Conservation (phyloP, 768 basidiomycete species). For the Leccinum broughii region DNA sequence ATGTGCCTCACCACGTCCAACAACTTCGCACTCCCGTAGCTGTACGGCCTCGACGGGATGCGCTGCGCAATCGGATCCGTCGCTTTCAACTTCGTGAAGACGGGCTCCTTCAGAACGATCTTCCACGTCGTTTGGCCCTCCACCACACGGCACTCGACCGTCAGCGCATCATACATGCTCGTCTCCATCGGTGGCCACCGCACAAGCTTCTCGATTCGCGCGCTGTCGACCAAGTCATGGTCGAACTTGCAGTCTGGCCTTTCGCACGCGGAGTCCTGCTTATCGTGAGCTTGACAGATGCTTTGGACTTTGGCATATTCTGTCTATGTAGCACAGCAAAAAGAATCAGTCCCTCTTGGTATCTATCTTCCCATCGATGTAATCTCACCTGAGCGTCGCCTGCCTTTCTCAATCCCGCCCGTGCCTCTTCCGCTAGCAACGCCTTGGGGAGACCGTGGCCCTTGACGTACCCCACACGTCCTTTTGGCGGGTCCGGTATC, state of each 20-base stretch:
- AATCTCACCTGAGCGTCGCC: conserved; percentile 13
- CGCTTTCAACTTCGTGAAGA: conserved; percentile 7
- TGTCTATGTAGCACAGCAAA: conserved; percentile 4
- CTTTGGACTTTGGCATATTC: conserved; percentile 15
- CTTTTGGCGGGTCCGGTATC: not conserved
- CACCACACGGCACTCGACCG: conserved; percentile 17
- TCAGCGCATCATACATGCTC: not conserved
- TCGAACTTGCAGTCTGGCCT: conserved; percentile 18
- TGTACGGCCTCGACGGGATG: conserved; percentile 15
- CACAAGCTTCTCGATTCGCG: conserved; percentile 15
- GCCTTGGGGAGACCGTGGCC: conserved; percentile 4
- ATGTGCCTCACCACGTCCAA: conserved; percentile 20
- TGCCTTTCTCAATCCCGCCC: conserved; percentile 3
- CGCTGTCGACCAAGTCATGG: conserved; percentile 18
- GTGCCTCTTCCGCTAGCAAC: conserved; percentile 10
- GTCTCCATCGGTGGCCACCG: conserved; percentile 1
- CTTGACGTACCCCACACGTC: not conserved
- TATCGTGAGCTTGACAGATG: conserved; percentile 16
- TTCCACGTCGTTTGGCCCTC: conserved; percentile 15
- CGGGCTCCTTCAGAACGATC: conserved; percentile 17
- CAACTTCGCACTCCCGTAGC: conserved; percentile 13
- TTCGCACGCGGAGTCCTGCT: conserved; percentile 4
- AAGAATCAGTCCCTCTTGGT: not conserved
- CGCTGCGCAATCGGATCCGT: conserved; percentile 11
- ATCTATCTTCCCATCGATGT: not conserved